Base-by-base conservation (phyloP, 352 stramenopile genomes). In the Globisporangium heterothallicum region DNA sequence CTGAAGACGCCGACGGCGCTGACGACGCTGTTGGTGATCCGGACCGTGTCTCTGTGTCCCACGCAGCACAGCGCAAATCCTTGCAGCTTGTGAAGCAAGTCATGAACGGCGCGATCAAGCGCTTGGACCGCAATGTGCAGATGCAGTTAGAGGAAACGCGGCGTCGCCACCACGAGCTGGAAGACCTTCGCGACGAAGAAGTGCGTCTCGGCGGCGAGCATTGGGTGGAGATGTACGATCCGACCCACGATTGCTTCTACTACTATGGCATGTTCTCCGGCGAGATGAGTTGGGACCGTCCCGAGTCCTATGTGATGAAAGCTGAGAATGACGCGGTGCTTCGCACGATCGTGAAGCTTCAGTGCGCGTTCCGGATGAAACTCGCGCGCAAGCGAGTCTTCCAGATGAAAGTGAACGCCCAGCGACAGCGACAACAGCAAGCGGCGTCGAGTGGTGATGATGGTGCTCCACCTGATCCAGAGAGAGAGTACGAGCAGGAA, bases 141-240 rank as follows among this genome's bases (percentile, higher is more conserved):
- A 26, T 59, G 44, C 53, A 65, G 22, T 34, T 69, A 8, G 61
- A 80, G 27, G 52, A 63, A 22, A 53, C 64, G 16, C 53, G 63
- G 16, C 60, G 57, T 0, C 49, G 56, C 1, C 66, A 69, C 41
- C 14, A 24, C 6, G 64, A 69, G 13, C 44, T 69, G 12, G 64
- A 72, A 25, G 51, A 60, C 25, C 46, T 73, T 1, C 61, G 43
- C 9, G 61, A 73, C 53, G 53, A 67, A 14, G 53, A 70, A 19
- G 52, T 70, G 16, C 42, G 34, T 7, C 52, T 68, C 24, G 65
- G 61, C 29, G 61, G 53, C 42, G 66, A 54, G 27, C 61, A 74
- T 46, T 86, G 75, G 70, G 42, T 84, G 47, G 64, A 84, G 56
- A 66, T 84, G 61, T 75, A 71, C 42, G 72, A 86, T 40, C 64